A percentile compares a stretch with the other conserved stretches of the same genome.
Evolutionary conservation across 2,329 filamentous ascomycete genomes (phyloP).

Genomic region (Penicillium nordicum): DNA sequence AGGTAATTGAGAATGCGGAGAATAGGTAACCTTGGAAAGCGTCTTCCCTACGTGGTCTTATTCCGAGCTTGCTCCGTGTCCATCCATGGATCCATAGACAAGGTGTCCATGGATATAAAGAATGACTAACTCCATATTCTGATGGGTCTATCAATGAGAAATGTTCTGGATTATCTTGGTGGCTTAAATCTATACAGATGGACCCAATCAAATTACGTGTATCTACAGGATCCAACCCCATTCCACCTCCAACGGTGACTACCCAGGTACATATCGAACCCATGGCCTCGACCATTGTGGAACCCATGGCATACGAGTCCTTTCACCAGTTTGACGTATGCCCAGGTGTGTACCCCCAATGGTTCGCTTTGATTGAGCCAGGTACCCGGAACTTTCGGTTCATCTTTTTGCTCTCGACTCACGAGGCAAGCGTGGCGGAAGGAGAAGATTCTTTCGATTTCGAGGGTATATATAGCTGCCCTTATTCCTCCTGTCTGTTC

Average conservation of each 20-base stretch:
- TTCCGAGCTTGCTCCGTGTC: not conserved
- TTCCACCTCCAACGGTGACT: not conserved
- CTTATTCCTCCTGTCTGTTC: not conserved
- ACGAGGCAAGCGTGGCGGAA: conserved; percentile 7
- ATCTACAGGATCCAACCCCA: not conserved
- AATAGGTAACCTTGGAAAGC: not conserved
- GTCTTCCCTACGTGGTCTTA: not conserved
- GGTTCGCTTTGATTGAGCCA: not conserved
- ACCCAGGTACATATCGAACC: not conserved
- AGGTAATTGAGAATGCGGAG: not conserved
- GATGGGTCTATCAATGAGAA: not conserved
- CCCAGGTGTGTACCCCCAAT: not conserved
- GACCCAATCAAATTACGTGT: conserved; percentile 1
- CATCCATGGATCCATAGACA: not conserved
- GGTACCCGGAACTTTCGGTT: conserved; percentile 5
- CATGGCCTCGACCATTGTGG: conserved; percentile 4
- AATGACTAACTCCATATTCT: not conserved
- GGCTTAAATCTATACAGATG: not conserved
- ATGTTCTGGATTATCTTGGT: not conserved
- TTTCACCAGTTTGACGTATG: conserved; percentile 1
- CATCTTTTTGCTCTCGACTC: not conserved
- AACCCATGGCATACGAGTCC: not conserved
- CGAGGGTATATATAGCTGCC: conserved; percentile 3
- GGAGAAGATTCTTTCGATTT: conserved; percentile 1
- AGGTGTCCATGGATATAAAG: not conserved